These are phyloP conservation scores for Penicillium dipodomyicola DNA, from an alignment of 495 filamentous ascomycete species.

Conservation along the genomic window DNA sequence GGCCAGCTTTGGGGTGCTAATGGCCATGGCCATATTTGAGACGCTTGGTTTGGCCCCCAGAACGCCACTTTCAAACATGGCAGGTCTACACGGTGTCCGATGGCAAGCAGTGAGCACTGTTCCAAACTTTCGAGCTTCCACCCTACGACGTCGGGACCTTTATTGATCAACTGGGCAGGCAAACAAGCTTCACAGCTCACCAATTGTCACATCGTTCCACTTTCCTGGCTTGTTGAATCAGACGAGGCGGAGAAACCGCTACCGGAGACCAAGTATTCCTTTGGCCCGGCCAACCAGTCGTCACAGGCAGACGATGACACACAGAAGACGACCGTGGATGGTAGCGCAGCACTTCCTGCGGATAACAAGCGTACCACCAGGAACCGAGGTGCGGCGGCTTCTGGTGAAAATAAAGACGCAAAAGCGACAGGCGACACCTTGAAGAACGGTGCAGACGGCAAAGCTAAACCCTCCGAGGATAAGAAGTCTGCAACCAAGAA, in stretches of 20 bases:
- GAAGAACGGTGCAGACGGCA: constrained; percentile 12
- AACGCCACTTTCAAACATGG: neutral
- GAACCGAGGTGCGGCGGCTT: neutral
- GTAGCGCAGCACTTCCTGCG: neutral
- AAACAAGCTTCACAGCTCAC: constrained; percentile 44
- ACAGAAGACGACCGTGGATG: neutral
- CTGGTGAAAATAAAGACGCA: neutral
- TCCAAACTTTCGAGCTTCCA: neutral
- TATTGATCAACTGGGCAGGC: constrained; percentile 34
- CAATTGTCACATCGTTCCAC: constrained; percentile 54
- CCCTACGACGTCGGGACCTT: neutral
- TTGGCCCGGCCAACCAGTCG: constrained; percentile 14
- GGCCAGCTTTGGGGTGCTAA: neutral
- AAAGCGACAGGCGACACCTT: constrained; percentile 5
- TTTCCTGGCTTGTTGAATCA: constrained; percentile 62
- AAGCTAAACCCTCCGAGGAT: constrained; percentile 7
- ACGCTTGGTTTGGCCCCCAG: neutral
- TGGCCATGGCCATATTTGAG: neutral
- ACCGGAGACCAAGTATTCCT: constrained; percentile 40
- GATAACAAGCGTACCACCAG: neutral
- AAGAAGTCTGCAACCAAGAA: constrained; percentile 17
- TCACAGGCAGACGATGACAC: neutral
- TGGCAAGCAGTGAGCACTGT: neutral
- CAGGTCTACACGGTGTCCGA: neutral
- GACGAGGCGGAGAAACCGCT: constrained; percentile 41